Evolutionary conservation across 441 rosid genomes (phyloP).

Genomic region (Viola pubescens): DNA sequence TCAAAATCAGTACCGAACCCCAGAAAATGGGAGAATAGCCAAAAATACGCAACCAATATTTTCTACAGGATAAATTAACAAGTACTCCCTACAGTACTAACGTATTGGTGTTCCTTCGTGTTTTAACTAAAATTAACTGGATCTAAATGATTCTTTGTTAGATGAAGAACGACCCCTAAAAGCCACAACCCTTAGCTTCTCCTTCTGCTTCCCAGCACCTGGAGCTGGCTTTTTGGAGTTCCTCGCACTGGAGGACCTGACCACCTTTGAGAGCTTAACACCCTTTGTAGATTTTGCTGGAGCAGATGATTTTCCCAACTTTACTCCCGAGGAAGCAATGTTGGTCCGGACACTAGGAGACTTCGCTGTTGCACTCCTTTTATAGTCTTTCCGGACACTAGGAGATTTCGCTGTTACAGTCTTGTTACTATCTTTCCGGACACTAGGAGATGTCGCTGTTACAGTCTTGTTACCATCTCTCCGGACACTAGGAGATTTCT

Average conservation of each 20-base stretch:
- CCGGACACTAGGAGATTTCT: conserved; percentile 24
- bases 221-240: conserved; percentile 22
- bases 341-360: conserved; percentile 14
- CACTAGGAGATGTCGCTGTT: conserved; percentile 22
- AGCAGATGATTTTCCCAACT: conserved; percentile 25
- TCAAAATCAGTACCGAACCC: too few relatives aligned
- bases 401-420: background rate
- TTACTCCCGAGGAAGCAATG: conserved; percentile 16
- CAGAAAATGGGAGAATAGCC: too few relatives aligned
- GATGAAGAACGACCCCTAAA: conserved; percentile 52
- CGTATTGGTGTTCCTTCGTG: background rate
- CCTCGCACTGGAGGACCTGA: conserved; percentile 17
- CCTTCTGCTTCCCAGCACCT: conserved; percentile 9
- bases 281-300: conserved; percentile 36
- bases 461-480: conserved; percentile 20
- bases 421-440: background rate
- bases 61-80: background rate
- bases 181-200: conserved; percentile 58
- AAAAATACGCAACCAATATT: too few relatives aligned
- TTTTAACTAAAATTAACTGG: conserved; percentile 17
- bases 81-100: background rate
- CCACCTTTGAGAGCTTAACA: conserved; percentile 22
- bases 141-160: conserved; percentile 24
- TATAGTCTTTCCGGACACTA: conserved; percentile 12
- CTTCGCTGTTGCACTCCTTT: conserved; percentile 22